phyloP scores from a whole-genome alignment of 192 early-diverging fungal species.

The Geosiphon pyriformis region DNA sequence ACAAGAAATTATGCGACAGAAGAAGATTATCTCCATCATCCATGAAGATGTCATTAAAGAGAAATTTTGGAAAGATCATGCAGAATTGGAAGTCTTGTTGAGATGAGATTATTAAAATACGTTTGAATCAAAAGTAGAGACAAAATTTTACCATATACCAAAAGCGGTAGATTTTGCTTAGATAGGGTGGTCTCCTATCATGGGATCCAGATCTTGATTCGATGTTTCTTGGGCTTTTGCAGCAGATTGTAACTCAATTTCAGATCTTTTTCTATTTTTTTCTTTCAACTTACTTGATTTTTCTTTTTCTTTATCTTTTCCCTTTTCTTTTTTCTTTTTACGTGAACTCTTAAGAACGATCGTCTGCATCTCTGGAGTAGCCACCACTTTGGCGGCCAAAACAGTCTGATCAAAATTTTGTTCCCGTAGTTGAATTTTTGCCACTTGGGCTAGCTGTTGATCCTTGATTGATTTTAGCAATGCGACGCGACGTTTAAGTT shows the following conservation, averaged over 20 bases:
- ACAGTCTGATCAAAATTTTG: constrained; percentile 22
- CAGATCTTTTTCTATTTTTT: background rate
- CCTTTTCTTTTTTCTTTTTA: constrained; percentile 3
- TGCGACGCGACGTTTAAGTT: constrained; percentile 11
- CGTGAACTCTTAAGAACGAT: background rate
- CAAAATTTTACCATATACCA: no score
- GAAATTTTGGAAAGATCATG: constrained; percentile 60
- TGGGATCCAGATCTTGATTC: no score
- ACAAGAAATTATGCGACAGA: constrained; percentile 41
- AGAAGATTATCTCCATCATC: constrained; percentile 44
- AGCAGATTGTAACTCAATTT: background rate
- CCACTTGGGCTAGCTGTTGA: constrained; percentile 19
- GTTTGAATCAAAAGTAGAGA: no score
- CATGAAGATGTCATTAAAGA: constrained; percentile 73
- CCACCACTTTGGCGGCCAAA: constrained; percentile 20
- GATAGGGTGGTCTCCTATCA: no score
- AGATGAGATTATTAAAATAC: background rate
- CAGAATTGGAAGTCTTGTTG: background rate
- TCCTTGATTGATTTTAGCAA: constrained; percentile 20
- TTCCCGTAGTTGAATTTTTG: constrained; percentile 16
- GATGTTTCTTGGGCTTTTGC: no score
- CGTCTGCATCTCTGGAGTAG: background rate
- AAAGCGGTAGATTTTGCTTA: no score
- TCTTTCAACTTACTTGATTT: background rate
- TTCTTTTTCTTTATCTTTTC: background rate